phyloP scores from a whole-genome alignment of 1,284 basidiomycete genomes.

The Austroboletus novae-zelandiae region DNA sequence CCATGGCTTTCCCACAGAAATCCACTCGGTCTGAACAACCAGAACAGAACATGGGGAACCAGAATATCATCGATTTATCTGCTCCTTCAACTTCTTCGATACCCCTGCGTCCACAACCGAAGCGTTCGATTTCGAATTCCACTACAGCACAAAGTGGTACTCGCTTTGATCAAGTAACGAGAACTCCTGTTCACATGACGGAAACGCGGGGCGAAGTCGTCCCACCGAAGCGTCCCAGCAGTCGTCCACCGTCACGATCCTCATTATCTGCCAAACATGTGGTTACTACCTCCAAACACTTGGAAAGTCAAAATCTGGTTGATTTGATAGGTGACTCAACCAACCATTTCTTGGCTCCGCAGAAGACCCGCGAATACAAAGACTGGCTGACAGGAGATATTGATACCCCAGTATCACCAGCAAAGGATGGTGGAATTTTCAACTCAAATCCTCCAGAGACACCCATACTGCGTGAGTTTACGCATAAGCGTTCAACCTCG shows the following conservation, averaged over 20 bases:
- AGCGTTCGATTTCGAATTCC: constrained; percentile 12
- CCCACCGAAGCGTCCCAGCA: constrained; percentile 21
- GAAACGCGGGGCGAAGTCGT: constrained; percentile 16
- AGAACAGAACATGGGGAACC: constrained; percentile 12
- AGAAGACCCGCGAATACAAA: constrained; percentile 32
- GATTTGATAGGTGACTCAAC: constrained; percentile 15
- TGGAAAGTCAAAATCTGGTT: constrained; percentile 19
- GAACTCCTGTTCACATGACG: constrained; percentile 50
- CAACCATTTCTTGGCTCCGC: constrained; percentile 9
- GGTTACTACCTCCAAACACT: constrained; percentile 14
- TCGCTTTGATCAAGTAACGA: constrained; percentile 56
- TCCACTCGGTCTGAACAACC: constrained; percentile 16
- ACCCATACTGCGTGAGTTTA: constrained; percentile 61
- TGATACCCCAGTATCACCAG: constrained; percentile 28
- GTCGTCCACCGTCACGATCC: constrained; percentile 26
- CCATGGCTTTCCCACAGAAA: constrained; percentile 38
- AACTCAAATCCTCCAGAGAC: constrained; percentile 23
- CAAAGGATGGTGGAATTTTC: constrained; percentile 18
- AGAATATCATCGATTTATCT: constrained; percentile 24
- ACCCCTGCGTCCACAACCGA: constrained; percentile 17
- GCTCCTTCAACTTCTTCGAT: constrained; percentile 19
- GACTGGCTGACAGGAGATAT: constrained; percentile 76
- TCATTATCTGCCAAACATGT: constrained; percentile 23
- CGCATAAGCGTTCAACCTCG: constrained; percentile 63
- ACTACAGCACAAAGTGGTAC: constrained; percentile 14